Evolutionary conservation across 169 alveolate species (phyloP).

Genomic region (Neospora caninum): DNA sequence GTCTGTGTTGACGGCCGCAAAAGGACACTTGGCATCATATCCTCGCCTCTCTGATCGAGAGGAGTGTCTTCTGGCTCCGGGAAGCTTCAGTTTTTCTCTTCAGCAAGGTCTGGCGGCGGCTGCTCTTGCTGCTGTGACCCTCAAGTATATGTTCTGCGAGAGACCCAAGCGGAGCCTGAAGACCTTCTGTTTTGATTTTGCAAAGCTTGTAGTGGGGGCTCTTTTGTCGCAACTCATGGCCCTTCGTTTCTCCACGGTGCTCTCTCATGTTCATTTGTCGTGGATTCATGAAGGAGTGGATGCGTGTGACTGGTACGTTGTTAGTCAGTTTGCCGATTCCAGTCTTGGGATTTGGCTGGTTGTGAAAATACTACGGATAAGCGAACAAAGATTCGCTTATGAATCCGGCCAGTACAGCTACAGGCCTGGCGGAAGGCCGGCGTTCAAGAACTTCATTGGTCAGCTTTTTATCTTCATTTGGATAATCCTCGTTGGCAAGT

Average conservation of each 20-base stretch:
- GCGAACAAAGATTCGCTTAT: slow-evolving; percentile 2
- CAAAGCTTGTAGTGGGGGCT: slow-evolving; percentile 13
- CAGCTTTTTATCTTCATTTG: slow-evolving; percentile 21
- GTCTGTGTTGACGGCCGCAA: slow-evolving; percentile 17
- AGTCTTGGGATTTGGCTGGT: slow-evolving; percentile 20
- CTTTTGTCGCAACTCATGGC: slow-evolving; percentile 25
- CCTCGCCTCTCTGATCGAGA: slow-evolving; percentile 9
- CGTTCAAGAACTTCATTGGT: background rate
- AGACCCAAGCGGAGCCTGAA: background rate
- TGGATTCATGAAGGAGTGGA: slow-evolving; percentile 20
- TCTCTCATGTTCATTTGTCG: background rate
- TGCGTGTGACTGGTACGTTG: slow-evolving; percentile 10
- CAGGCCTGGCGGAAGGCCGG: background rate
- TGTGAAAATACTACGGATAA: background rate
- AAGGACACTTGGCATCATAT: background rate
- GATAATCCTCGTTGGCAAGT: slow-evolving; percentile 13
- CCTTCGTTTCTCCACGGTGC: background rate
- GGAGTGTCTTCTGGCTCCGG: slow-evolving; percentile 20
- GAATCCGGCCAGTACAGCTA: background rate
- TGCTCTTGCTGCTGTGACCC: slow-evolving; percentile 5
- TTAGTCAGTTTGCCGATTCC: slow-evolving; percentile 20
- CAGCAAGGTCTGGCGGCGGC: slow-evolving; percentile 19
- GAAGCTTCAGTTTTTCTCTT: slow-evolving; percentile 15
- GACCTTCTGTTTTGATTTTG: slow-evolving; percentile 10
- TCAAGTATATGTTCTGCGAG: background rate